A percentile compares a stretch with the other conserved stretches of the same genome.
These are phyloP conservation scores for Ganoderma sinense DNA, from an alignment of 1,284 basidiomycete species.

Conservation along the genomic window DNA sequence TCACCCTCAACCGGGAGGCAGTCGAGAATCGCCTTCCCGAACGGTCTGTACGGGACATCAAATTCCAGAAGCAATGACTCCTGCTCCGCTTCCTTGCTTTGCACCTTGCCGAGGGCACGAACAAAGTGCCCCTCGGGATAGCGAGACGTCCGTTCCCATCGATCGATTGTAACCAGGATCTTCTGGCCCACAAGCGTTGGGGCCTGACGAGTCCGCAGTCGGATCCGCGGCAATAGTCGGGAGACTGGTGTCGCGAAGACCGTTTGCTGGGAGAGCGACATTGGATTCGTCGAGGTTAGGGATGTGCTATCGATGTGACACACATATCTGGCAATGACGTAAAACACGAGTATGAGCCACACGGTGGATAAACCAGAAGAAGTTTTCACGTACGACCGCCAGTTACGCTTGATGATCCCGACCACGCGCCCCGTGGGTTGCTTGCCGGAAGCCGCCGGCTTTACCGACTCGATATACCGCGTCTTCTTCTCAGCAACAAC, in stretches of 20 bases:
- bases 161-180: slow-evolving; percentile 94
- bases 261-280: slow-evolving; percentile 88
- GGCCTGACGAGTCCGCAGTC: slow-evolving; percentile 94
- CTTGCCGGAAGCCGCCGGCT: slow-evolving; percentile 55
- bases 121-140: slow-evolving; percentile 99
- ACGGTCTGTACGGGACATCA: slow-evolving; percentile 96
- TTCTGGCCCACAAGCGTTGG: slow-evolving; percentile 91
- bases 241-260: slow-evolving; percentile 97
- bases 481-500: slow-evolving; percentile 58
- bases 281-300: slow-evolving; percentile 79
- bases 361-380: neutral
- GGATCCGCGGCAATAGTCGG: slow-evolving; percentile 91
- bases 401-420: slow-evolving; percentile 94
- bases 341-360: slow-evolving; percentile 20
- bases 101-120: slow-evolving; percentile 89
- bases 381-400: slow-evolving; percentile 77
- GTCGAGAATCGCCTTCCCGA: slow-evolving; percentile 92
- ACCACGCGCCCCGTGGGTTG: slow-evolving; percentile 95
- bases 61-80: slow-evolving; percentile 95
- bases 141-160: slow-evolving; percentile 87
- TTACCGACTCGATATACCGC: slow-evolving; percentile 49
- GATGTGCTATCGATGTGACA: slow-evolving; percentile 95
- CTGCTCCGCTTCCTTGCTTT: slow-evolving; percentile 96
- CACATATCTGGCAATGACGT: slow-evolving; percentile 71
- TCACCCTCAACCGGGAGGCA: slow-evolving; percentile 94